Evolutionary conservation across 1,139 yeast species (phyloP), one percentile per base, ranked within the genome.

Genomic region (Maudiozyma humilis): DNA sequence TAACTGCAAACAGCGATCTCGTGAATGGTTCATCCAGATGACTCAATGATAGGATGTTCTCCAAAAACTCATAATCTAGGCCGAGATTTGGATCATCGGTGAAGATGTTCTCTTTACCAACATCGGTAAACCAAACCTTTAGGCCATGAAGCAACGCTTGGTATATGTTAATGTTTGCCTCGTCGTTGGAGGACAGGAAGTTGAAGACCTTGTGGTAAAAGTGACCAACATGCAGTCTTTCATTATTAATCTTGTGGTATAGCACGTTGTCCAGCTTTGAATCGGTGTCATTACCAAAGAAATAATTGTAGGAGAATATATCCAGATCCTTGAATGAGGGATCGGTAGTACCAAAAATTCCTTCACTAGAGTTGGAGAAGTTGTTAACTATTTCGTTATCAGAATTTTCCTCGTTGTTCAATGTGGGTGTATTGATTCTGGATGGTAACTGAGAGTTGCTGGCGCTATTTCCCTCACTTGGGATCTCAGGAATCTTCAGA

Each of bases 111-210:
- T 85, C 95, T 50, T 78, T 72, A 1, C 95, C 95, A 23, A 84
- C 83, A 60, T 88, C 94, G 15, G 85, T 75, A 51, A 91, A 78
- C 88, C 95, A 91, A 10, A 83, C 78, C 53, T 83, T 79, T 44
- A 83, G 62, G 2, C 82, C 82, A 56, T 79, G 78, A 39, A 88
- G 65, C 40, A 82, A 70, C 37, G 79, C 78, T 53, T 79, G 79
- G 60, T 81, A 76, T 16, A 85, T 64, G 15, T 78, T 76, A n/a
- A 86, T 76, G 50, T 86, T 83, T 50, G 84, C 88, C 44, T 75
- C 79, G 45, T 75, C 75, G 44, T 75, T 66, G 3, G 68, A 62
- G 3, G 64, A 57, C 50, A 88, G 62, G 52, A 74, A 76, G 32
- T 66, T 59, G 51, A 72, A 74, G 16, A 85, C 66, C 5, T 71